Evolutionary conservation across 805 yeast species (phyloP).

Genomic region (Isabelozyma rhagii): DNA sequence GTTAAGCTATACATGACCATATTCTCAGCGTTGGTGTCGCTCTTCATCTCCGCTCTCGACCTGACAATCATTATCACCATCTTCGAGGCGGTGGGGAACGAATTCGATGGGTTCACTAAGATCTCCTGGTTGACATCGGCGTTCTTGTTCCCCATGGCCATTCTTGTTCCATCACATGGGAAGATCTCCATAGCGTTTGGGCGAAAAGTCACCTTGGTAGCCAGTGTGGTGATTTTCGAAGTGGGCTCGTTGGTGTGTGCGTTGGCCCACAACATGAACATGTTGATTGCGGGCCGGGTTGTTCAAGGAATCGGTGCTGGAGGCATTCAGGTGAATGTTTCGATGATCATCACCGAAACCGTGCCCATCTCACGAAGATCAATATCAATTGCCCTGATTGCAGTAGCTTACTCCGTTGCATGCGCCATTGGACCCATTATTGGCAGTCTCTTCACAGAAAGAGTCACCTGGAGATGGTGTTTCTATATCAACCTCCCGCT

Average conservation of each 20-base stretch:
- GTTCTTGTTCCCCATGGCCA: conserved; percentile 18
- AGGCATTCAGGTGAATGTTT: conserved; percentile 15
- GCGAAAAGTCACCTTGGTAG: conserved; percentile 13
- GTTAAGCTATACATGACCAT: conserved; percentile 7
- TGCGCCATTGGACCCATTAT: conserved; percentile 54
- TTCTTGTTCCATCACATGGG: conserved; percentile 18
- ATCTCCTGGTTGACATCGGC: conserved; percentile 22
- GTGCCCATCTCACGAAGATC: conserved; percentile 26
- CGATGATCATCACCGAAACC: conserved; percentile 14
- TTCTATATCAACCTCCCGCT: conserved; percentile 61
- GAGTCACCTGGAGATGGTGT: conserved; percentile 66
- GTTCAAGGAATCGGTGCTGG: conserved; percentile 23
- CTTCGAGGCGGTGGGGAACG: conserved; percentile 12
- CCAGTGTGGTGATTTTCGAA: conserved; percentile 15
- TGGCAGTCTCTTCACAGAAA: conserved; percentile 57
- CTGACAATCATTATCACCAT: conserved; percentile 19
- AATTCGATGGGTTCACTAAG: conserved; percentile 15
- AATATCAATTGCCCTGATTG: conserved; percentile 24
- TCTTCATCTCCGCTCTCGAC: conserved; percentile 19
- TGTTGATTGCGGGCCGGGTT: conserved; percentile 24
- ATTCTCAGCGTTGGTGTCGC: conserved; percentile 8
- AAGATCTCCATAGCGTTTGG: conserved; percentile 20
- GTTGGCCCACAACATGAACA: conserved; percentile 15
- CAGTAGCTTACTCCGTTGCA: conserved; percentile 40
- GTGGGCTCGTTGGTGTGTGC: conserved; percentile 19